Base-by-base conservation (phyloP, 2,329 filamentous ascomycete genomes). In the Calonectria honghensis region DNA sequence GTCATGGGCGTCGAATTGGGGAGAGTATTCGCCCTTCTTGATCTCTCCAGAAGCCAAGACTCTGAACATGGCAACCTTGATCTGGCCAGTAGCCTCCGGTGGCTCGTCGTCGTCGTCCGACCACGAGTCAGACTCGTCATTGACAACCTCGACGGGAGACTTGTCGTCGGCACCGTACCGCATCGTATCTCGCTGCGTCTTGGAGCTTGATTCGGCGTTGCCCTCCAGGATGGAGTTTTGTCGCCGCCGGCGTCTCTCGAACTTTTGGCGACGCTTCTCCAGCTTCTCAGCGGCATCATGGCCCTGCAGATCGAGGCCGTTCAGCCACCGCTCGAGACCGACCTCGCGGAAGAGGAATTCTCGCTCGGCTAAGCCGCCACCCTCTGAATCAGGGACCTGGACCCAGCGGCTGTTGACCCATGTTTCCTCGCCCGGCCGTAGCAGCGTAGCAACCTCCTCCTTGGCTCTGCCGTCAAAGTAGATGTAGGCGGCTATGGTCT, bases 331-430 rank as follows among this genome's bases (percentile, higher is more conserved):
- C 87, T 99, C 97, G 68, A 99, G 88, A 3, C 97, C 97, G 63
- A 99, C 97, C 85, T 99, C 97, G 72, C 96, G 94, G 86, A 99
- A 99, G 77, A 99, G 88, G 80, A 99, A 99, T 84, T 99, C 97
- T 77, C 97, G 93, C 88, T 99, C 97, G 37, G 97, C 97, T 59
- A 99, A 91, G 52, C 97, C 97, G 65, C 97, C 97, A 39, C 96
- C 96, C 85, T 98, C 96, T 31, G 94, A 92, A 35, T 96, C 93
- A 3, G 96, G 95, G 9, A 99, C 93, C 83, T 97, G 96, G 65
- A 99, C 97, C 97, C 97, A 99, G 80, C 97, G 91, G 71, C 96
- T 98, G 83, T 98, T 99, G 31, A 99, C 97, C 97, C 97, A 99
- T 2, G 97, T 99, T 86, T 99, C 97, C 84, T 98, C 97, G 31